Percentiles rank a stretch among this genome's conserved stretches.
These are phyloP conservation scores for Aspergillus amoenus DNA, from an alignment of 2,329 filamentous ascomycete species.

Conservation along the genomic window DNA sequence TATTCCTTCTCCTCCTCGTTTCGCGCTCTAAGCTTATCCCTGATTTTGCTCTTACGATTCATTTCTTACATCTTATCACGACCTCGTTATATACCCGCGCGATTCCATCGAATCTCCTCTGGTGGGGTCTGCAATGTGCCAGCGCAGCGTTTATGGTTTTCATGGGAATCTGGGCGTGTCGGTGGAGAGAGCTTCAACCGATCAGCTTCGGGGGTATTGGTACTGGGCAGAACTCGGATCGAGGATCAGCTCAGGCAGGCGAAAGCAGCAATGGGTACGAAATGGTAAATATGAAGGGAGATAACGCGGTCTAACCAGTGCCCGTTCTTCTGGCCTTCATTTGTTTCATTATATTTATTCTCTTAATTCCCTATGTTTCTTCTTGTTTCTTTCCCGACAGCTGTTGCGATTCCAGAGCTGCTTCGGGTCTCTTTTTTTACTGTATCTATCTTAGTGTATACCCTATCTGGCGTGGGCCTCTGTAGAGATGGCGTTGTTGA, in stretches of 20 bases:
- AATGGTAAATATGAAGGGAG: constrained; percentile 35
- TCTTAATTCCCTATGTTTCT: neutral
- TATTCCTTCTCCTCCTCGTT: constrained; percentile 80
- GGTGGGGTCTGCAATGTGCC: constrained; percentile 73
- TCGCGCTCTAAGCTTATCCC: constrained; percentile 89
- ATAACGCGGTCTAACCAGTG: constrained; percentile 29
- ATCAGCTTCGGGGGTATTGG: constrained; percentile 74
- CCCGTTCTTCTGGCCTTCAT: neutral
- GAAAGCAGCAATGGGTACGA: constrained; percentile 31
- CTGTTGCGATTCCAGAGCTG: neutral
- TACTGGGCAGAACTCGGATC: constrained; percentile 16
- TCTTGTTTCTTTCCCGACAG: neutral
- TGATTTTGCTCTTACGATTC: constrained; percentile 89
- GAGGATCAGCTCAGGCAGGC: constrained; percentile 7
- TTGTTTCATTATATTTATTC: neutral
- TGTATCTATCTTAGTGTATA: constrained; percentile 24
- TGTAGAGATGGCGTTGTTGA: constrained; percentile 34
- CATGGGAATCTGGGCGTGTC: constrained; percentile 86
- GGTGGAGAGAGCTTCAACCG: constrained; percentile 82
- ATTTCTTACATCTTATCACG: constrained; percentile 76
- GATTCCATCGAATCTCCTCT: constrained; percentile 75
- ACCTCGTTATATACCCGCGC: constrained; percentile 75
- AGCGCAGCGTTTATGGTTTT: constrained; percentile 65
- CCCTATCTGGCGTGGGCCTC: constrained; percentile 29
- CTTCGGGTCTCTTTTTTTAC: constrained; percentile 1